These are phyloP conservation scores for Mrakiaceae sp. DNA, from an alignment of 1,284 basidiomycete species.

Conservation along the genomic window DNA sequence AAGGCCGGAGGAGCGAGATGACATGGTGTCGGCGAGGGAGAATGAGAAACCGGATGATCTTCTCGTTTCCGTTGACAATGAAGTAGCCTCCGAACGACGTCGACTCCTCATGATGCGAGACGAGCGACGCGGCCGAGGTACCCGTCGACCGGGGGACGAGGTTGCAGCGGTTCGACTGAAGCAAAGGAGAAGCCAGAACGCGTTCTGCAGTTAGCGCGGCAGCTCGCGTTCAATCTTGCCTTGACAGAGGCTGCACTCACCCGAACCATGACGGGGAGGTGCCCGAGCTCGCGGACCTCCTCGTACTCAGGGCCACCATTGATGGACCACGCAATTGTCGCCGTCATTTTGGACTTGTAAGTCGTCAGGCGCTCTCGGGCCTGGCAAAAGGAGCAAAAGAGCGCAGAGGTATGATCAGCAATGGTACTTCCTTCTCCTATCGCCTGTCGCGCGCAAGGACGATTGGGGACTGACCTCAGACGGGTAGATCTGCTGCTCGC, in stretches of 20 bases:
- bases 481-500: slow-evolving; percentile 72
- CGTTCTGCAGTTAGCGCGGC: too few species aligned
- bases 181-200: neutral
- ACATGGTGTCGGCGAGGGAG: slow-evolving; percentile 56
- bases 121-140: slow-evolving; percentile 76
- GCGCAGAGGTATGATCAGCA: too few species aligned
- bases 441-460: neutral
- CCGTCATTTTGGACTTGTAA: slow-evolving; percentile 84
- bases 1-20: slow-evolving; percentile 64
- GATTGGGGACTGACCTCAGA: slow-evolving; percentile 52
- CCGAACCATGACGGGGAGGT: slow-evolving; percentile 92
- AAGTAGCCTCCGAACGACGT: slow-evolving; percentile 99
- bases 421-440: too few species aligned
- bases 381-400: slow-evolving; percentile 35
- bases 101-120: slow-evolving; percentile 84
- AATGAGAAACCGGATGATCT: slow-evolving; percentile 89
- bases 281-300: slow-evolving; percentile 76
- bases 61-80: slow-evolving; percentile 97
- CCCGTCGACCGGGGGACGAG: slow-evolving; percentile 43
- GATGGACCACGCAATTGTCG: slow-evolving; percentile 78
- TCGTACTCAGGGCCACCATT: slow-evolving; percentile 60
- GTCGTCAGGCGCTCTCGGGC: slow-evolving; percentile 84
- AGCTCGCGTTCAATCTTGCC: neutral
- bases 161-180: slow-evolving; percentile 86
- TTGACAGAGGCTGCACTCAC: slow-evolving; percentile 40